A percentile compares a stretch with the other conserved stretches of the same genome.
These are phyloP conservation scores for Nosema bombycis DNA, from an alignment of 371 early-diverging fungal genomes.

Conservation along the genomic window DNA sequence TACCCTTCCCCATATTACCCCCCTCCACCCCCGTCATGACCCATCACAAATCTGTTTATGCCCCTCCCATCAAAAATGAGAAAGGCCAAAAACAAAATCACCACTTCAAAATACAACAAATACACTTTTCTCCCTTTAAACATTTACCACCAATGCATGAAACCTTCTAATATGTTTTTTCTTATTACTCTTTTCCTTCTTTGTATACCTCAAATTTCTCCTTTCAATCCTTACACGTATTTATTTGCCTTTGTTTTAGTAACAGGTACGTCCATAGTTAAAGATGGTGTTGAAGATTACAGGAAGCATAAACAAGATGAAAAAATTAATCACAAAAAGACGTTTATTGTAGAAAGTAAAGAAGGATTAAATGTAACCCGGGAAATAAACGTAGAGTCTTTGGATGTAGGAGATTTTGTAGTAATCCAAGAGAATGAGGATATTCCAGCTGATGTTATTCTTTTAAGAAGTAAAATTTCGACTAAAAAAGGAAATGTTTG, in stretches of 20 bases:
- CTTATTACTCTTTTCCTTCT: slow-evolving; percentile 76
- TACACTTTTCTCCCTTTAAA: slow-evolving; percentile 81
- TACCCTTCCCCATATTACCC: not conserved
- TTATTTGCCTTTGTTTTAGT: slow-evolving; percentile 72
- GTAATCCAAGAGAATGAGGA: slow-evolving; percentile 66
- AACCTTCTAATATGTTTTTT: slow-evolving; percentile 83
- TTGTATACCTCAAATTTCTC: slow-evolving; percentile 73
- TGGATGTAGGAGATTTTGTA: slow-evolving; percentile 68
- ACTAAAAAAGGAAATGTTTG: slow-evolving; percentile 50
- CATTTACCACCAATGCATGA: slow-evolving; percentile 78
- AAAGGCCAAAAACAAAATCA: slow-evolving; percentile 46
- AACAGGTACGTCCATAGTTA: slow-evolving; percentile 74
- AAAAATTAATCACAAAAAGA: slow-evolving; percentile 71
- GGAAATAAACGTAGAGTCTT: slow-evolving; percentile 56
- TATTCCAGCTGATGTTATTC: slow-evolving; percentile 68
- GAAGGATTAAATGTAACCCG: not conserved
- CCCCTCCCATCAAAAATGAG: slow-evolving; percentile 19
- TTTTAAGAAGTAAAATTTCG: slow-evolving; percentile 64
- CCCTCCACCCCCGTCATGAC: not conserved
- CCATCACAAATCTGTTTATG: not conserved
- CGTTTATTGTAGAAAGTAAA: slow-evolving; percentile 11
- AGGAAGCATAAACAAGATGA: slow-evolving; percentile 78
- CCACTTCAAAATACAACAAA: slow-evolving; percentile 73
- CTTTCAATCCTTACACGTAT: slow-evolving; percentile 64
- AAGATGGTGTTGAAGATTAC: slow-evolving; percentile 84